Base-by-base conservation (phyloP, 768 basidiomycete species). In the Paxillus ammoniavirescens region DNA sequence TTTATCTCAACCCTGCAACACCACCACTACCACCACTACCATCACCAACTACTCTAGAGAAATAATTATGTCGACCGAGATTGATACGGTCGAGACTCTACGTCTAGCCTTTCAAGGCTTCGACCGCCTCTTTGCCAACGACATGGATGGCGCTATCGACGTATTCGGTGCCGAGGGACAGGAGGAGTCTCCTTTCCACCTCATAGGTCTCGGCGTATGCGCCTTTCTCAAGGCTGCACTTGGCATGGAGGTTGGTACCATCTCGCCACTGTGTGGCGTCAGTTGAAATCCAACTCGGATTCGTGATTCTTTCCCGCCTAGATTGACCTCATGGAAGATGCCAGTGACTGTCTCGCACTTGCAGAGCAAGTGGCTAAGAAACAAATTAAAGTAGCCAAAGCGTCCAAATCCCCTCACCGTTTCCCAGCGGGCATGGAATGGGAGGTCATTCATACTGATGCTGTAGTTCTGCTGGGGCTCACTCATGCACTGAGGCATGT, bases 221-320 rank as follows among this genome's bases (percentile, higher is more conserved):
- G 80, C 82, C 0, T 91, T 91, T 59, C 72, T 91, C 42, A 84
- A 90, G 66, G 91, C 89, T 0, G 87, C 86, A 1, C 71, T 91
- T 13, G 87, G 88, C n/a, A 82, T 91, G 83, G 90, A 92, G 79
- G 86, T 85, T 36, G 12, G 54, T 42, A 21, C n/a, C 10, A 5
- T 42, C 13, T 37, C 36, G 10, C 33, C 2, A 8, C 31, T 21
- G 21, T 26, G 31, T 28, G 7, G 30, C 30, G 7, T 31, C 30
- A 31, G 30, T 31, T 5, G 12, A 9, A 37, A 45, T 28, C 26
- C 17, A 41, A 47, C 15, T 28, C n/a, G 18, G 33, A 21, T 40
- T 17, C 31, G 31, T 31, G 5, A 31, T 31, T 10, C 31, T 8
- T 31, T 10, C 30, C 4, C 31, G 6, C 17, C 49, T 54, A 88